Base-by-base conservation (phyloP, 2,329 filamentous ascomycete species). In the Cladobotryum protrusum region DNA sequence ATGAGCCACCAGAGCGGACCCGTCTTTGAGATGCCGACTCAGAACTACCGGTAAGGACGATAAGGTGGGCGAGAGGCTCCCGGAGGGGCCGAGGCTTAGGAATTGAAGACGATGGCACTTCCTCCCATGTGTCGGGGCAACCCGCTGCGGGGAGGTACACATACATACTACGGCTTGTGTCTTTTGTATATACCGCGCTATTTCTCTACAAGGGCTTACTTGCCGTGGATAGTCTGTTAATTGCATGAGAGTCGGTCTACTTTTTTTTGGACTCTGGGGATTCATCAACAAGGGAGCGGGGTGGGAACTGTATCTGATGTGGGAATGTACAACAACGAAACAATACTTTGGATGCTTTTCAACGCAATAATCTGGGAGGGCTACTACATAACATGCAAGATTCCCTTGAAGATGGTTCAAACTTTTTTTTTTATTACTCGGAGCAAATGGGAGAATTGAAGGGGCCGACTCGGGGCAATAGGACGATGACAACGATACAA, bases 1-100 rank as follows among this genome's bases (percentile, higher is more conserved):
- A 55, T 62, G 56, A 58, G 47, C 56, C 65, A 58, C 54, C 64
- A 61, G 55, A 67, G 56, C 35, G 66, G 64, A 1, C 66, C 66
- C 2, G 67, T 73, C 5, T 73, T 69, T 50, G 71, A 73, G 61
- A 73, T 73, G 71, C 67, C 70, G 3, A 56, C 65, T 12, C 63
- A 72, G 55, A 54, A 50, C 29, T 72, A 70, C 54, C 61, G 62
- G 50, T 72, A 61, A 59, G 57, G 15, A 34, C 17, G 36, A 33
- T 14, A 14, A 32, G 34, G 17, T 24, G 13, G 32, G 14, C 17
- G 5, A 44, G 9, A 37, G 24, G 43, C 15, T 18, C 20, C 20
- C 29, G 20, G 18, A 11, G 37, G 37, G 7, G 37, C 37, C 8
- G 19, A 40, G 13, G 37, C 9, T 40, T 15, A 4, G 37, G 37